A percentile compares a stretch with the other conserved stretches of the same genome.
Conservation (phyloP, 2,329 filamentous ascomycete genomes). For the Nemania bipapillata region DNA sequence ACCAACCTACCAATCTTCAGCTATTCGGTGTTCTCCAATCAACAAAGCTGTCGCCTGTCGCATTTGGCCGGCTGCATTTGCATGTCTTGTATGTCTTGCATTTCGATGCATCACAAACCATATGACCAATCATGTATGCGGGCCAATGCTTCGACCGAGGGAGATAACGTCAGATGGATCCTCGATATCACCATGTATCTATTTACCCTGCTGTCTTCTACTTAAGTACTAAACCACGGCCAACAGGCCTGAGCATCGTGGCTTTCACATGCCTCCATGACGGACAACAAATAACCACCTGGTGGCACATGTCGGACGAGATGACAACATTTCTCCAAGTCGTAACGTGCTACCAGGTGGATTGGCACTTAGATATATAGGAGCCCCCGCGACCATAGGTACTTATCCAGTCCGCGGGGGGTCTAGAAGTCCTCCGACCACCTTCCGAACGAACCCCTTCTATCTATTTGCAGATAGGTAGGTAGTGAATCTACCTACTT, state of each 20-base stretch:
- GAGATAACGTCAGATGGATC: constrained; percentile 30
- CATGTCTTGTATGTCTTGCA: constrained; percentile 29
- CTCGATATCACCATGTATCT: constrained; percentile 23
- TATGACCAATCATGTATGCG: constrained; percentile 30
- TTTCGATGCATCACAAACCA: constrained; percentile 20
- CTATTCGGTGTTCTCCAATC: constrained; percentile 1
- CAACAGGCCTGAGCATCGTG: neutral
- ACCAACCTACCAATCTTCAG: neutral
- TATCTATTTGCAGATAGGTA: constrained; percentile 5
- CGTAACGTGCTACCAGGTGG: constrained; percentile 17
- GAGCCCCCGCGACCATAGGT: constrained; percentile 2
- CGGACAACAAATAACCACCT: neutral
- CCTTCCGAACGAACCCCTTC: neutral
- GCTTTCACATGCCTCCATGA: neutral
- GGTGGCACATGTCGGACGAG: constrained; percentile 12
- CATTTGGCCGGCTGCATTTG: constrained; percentile 20
- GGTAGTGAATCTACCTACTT: neutral
- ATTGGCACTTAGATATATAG: constrained; percentile 19
- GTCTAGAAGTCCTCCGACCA: constrained; percentile 21
- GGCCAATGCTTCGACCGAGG: constrained; percentile 4
- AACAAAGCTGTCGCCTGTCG: neutral
- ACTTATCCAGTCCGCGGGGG: constrained; percentile 12
- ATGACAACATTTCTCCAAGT: constrained; percentile 28
- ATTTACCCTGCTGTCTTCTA: neutral
- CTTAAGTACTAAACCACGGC: neutral